Evolutionary conservation across 176 grass and related monocot species (phyloP).

Genomic region (Raddia guianensis): DNA sequence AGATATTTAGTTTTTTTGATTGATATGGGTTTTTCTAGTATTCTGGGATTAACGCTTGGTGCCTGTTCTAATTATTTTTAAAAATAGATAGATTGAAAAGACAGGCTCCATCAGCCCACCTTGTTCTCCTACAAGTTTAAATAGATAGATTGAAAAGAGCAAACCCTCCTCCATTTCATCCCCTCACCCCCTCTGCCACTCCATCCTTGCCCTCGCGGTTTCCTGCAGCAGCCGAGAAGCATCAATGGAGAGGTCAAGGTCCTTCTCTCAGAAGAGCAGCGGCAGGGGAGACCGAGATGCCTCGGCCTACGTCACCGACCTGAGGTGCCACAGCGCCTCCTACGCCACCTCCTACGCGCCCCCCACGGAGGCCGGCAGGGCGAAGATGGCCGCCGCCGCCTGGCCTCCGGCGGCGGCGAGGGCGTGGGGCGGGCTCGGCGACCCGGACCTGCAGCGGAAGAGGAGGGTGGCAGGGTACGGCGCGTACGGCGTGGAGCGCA

Average conservation of each 20-base stretch:
- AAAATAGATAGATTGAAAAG: neutral
- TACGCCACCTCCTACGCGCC: constrained; percentile 42
- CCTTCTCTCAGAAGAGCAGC: constrained; percentile 19
- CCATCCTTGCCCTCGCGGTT: neutral
- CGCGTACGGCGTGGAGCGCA: constrained; percentile 52
- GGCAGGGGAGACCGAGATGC: neutral
- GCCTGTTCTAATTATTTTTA: no score
- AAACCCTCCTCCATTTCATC: neutral
- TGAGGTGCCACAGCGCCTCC: constrained; percentile 53
- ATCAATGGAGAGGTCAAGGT: constrained; percentile 43
- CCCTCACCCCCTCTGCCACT: neutral
- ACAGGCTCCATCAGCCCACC: neutral
- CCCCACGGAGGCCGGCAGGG: constrained; percentile 22
- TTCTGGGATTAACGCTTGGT: no score
- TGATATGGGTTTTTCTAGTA: no score
- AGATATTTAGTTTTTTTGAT: no score
- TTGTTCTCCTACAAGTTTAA: neutral
- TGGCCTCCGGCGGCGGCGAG: neutral
- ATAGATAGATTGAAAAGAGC: no score
- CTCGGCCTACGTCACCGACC: constrained; percentile 2
- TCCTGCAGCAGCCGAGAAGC: neutral
- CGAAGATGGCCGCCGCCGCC: constrained; percentile 27
- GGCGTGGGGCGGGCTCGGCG: constrained; percentile 43
- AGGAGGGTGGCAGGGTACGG: constrained; percentile 60
- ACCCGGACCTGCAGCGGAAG: constrained; percentile 72